These are phyloP conservation scores for Astragalus glycyphyllos DNA, from an alignment of 306 rosid genomes.

Conservation along the genomic window DNA sequence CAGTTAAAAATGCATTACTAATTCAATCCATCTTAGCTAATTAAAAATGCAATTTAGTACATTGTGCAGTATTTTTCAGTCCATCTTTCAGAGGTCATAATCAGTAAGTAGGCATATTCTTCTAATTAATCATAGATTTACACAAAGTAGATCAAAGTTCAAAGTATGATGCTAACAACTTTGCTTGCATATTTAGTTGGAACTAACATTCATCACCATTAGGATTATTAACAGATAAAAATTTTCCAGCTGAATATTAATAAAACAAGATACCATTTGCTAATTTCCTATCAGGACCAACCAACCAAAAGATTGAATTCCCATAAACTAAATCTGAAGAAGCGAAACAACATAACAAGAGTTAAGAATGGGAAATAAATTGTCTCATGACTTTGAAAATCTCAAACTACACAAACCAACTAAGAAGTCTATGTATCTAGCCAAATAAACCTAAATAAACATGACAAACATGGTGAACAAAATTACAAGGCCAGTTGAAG, in stretches of 20 bases:
- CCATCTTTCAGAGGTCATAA: constrained; percentile 10
- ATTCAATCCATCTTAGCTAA: too few species aligned
- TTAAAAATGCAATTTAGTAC: constrained; percentile 20
- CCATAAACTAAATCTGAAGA: constrained; percentile 10
- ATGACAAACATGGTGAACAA: constrained; percentile 61
- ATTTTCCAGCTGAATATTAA: not conserved
- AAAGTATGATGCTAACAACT: not conserved
- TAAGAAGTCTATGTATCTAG: constrained; percentile 64
- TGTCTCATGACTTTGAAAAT: constrained; percentile 52
- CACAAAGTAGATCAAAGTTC: not conserved
- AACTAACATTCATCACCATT: constrained; percentile 11
- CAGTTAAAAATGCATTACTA: too few species aligned
- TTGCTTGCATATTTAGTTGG: not conserved
- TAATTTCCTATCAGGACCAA: constrained; percentile 29
- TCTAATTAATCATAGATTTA: constrained; percentile 12
- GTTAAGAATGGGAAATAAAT: constrained; percentile 43
- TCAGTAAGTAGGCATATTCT: not conserved
- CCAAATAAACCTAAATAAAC: constrained; percentile 67
- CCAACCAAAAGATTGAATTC: constrained; percentile 31
- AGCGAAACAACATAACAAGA: constrained; percentile 39
- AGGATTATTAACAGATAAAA: constrained; percentile 24
- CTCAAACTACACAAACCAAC: constrained; percentile 68
- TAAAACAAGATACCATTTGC: constrained; percentile 17
- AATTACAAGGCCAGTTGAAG: constrained; percentile 42
- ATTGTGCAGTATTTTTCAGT: not conserved